A percentile compares a stretch with the other conserved stretches of the same genome.
Evolutionary conservation across 495 filamentous ascomycete genomes (phyloP).

Genomic region (Lineolata rhizophorae): DNA sequence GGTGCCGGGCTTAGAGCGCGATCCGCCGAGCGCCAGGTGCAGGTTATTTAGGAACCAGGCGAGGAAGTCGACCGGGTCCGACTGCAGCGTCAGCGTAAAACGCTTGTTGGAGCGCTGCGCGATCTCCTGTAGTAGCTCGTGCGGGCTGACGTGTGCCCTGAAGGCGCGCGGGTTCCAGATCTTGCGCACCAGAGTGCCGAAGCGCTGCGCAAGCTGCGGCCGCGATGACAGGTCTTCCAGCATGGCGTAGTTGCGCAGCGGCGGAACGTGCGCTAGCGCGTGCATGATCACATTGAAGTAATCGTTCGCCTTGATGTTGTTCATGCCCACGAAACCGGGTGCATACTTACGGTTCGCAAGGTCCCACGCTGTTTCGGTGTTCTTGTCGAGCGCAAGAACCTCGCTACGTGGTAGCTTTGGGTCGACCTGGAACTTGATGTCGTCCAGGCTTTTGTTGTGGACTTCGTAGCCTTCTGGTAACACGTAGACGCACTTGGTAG

Average conservation of each 20-base stretch:
- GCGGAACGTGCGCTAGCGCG: constrained; percentile 69
- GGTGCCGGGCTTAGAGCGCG: constrained; percentile 58
- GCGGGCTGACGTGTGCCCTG: constrained; percentile 89
- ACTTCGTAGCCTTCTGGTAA: constrained; percentile 96
- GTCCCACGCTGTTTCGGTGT: constrained; percentile 54
- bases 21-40: constrained; percentile 77
- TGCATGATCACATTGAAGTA: constrained; percentile 97
- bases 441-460: constrained; percentile 80
- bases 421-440: constrained; percentile 97
- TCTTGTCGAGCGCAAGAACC: constrained; percentile 59
- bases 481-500: constrained; percentile 85
- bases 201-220: constrained; percentile 47
- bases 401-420: constrained; percentile 63
- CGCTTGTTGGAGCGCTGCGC: constrained; percentile 74
- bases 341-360: constrained; percentile 63
- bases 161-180: constrained; percentile 97
- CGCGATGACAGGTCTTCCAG: constrained; percentile 48
- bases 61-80: constrained; percentile 88
- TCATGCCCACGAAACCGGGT: constrained; percentile 90
- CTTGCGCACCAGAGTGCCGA: constrained; percentile 81
- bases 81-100: constrained; percentile 77
- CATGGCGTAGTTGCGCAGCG: constrained; percentile 82
- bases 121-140: constrained; percentile 91
- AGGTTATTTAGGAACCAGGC: constrained; percentile 95
- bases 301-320: constrained; percentile 99